A percentile compares a stretch with the other conserved stretches of the same genome.
Evolutionary conservation across 805 yeast species (phyloP).

Genomic region (Huiozyma sinensis): DNA sequence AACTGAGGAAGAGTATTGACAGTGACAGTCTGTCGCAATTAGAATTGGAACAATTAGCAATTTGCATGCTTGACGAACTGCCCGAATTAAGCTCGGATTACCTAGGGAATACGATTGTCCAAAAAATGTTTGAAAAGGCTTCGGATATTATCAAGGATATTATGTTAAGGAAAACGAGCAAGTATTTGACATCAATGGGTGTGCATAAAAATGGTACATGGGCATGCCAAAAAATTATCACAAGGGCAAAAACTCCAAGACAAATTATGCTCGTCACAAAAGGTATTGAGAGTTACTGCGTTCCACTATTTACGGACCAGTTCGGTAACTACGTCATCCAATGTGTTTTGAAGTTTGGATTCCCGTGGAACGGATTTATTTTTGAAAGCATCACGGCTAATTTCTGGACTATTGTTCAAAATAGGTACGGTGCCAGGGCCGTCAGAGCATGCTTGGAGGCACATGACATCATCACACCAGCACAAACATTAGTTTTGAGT

Average conservation of each 20-base stretch:
- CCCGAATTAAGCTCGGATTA: constrained; percentile 90
- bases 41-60: constrained; percentile 71
- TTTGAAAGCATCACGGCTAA: constrained; percentile 71
- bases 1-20: constrained; percentile 67
- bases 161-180: constrained; percentile 69
- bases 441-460: constrained; percentile 88
- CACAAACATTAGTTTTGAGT: constrained; percentile 63
- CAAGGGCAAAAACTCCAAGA: constrained; percentile 51
- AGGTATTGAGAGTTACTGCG: constrained; percentile 69
- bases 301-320: constrained; percentile 83
- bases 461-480: constrained; percentile 45
- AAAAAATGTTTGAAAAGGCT: constrained; percentile 69
- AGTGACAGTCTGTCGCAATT: constrained; percentile 38
- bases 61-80: constrained; percentile 77
- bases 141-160: constrained; percentile 63
- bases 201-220: constrained; percentile 97
- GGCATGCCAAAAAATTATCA: constrained; percentile 96
- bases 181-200: constrained; percentile 81
- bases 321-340: constrained; percentile 95
- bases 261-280: constrained; percentile 57
- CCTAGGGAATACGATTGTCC: constrained; percentile 91
- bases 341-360: constrained; percentile 81
- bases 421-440: constrained; percentile 92
- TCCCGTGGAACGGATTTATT: constrained; percentile 82
- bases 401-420: constrained; percentile 72